These are phyloP conservation scores for Pelargonium fulgidum DNA, from an alignment of 441 rosid genomes.

Conservation along the genomic window DNA sequence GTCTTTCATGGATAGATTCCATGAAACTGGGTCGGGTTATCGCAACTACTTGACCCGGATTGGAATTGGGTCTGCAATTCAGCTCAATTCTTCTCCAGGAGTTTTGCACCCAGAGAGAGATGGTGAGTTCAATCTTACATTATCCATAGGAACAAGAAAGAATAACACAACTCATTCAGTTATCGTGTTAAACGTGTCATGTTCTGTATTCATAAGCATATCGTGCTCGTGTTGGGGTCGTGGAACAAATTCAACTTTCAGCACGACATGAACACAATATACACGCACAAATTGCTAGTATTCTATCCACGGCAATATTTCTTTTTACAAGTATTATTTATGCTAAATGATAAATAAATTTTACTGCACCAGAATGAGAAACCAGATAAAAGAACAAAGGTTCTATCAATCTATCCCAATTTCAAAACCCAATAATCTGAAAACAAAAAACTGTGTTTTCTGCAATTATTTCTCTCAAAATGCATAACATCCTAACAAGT, in stretches of 20 bases:
- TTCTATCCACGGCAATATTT: too few relatives aligned
- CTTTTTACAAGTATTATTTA: too few relatives aligned
- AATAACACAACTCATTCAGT: not conserved
- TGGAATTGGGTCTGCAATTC: not conserved
- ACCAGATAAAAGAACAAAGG: not conserved
- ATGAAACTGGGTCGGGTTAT: slow-evolving; percentile 5
- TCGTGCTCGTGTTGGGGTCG: too few relatives aligned
- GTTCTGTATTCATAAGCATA: too few relatives aligned
- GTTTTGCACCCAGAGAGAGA: not conserved
- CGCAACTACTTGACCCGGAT: slow-evolving; percentile 3
- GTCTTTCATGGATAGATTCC: not conserved
- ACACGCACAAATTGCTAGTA: too few relatives aligned
- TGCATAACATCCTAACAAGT: not conserved
- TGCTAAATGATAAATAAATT: too few relatives aligned
- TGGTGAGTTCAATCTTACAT: too few relatives aligned
- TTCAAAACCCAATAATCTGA: not conserved
- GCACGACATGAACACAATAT: too few relatives aligned
- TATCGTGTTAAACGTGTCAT: too few relatives aligned
- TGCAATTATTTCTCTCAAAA: not conserved
- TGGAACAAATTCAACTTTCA: too few relatives aligned
- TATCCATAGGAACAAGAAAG: not conserved
- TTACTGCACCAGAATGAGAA: not conserved
- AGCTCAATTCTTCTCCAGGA: not conserved
- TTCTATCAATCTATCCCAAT: not conserved
- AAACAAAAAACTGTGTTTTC: not conserved